Evolutionary conservation across 805 yeast genomes (phyloP).

Genomic region (Yamadazyma olivae): DNA sequence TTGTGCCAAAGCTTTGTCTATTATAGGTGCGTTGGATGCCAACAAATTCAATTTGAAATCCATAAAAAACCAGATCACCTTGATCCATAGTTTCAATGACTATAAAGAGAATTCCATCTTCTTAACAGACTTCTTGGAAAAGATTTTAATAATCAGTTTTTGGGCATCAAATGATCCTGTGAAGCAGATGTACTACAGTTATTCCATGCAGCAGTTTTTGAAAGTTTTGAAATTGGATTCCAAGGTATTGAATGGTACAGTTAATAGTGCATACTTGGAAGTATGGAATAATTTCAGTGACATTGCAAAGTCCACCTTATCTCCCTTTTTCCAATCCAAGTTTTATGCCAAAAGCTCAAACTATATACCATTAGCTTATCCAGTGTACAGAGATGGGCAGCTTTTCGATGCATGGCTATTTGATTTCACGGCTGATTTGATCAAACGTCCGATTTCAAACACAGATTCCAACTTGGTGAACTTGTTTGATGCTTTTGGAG

Average conservation of each 20-base stretch:
- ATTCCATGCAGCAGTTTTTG: constrained; percentile 83
- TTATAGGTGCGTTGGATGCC: constrained; percentile 74
- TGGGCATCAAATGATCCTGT: constrained; percentile 89
- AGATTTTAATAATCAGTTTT: constrained; percentile 74
- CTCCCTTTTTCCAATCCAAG: constrained; percentile 71
- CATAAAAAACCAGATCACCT: constrained; percentile 42
- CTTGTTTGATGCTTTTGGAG: constrained; percentile 63
- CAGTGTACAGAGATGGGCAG: constrained; percentile 56
- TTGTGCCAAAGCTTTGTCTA: constrained; percentile 69
- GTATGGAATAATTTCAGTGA: constrained; percentile 66
- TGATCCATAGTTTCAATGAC: constrained; percentile 62
- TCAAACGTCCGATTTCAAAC: constrained; percentile 39
- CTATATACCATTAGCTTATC: constrained; percentile 51
- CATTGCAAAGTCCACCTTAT: constrained; percentile 66
- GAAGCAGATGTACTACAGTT: constrained; percentile 78
- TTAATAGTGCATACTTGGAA: constrained; percentile 15
- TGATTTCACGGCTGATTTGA: constrained; percentile 61
- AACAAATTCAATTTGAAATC: constrained; percentile 48
- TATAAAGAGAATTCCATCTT: constrained; percentile 62
- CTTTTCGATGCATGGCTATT: constrained; percentile 72
- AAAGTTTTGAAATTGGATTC: constrained; percentile 52
- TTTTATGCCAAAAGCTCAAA: constrained; percentile 49
- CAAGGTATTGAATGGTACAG: constrained; percentile 2
- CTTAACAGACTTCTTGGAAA: constrained; percentile 61
- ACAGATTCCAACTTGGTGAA: constrained; percentile 15